phyloP scores from a whole-genome alignment of 345 rosid genomes.

The Citrus trifoliata region DNA sequence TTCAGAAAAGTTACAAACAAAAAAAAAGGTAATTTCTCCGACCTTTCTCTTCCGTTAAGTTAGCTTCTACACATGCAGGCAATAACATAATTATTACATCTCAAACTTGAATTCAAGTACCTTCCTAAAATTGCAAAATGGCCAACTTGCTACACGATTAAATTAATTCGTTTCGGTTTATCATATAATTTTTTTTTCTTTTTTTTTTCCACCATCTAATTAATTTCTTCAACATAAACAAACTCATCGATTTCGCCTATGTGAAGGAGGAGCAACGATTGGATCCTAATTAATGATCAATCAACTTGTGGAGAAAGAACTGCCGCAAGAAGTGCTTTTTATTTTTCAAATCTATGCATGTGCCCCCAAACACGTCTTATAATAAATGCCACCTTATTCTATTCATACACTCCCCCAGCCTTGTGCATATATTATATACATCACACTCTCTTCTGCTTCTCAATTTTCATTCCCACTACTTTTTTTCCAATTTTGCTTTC shows the following conservation, averaged over 20 bases:
- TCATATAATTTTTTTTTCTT: not conserved
- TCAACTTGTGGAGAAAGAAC: not conserved
- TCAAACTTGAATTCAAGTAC: too few species aligned
- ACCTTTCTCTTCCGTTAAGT: conserved; percentile 20
- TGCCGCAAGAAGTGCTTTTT: conserved; percentile 12
- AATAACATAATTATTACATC: not conserved
- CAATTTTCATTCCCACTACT: not conserved
- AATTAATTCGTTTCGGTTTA: not conserved
- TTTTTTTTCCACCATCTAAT: not conserved
- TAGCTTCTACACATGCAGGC: conserved; percentile 20
- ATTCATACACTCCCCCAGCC: not conserved
- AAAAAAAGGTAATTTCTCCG: not conserved
- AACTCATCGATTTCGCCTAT: not conserved
- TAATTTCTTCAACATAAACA: not conserved
- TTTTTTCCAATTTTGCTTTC: not conserved
- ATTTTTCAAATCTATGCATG: conserved; percentile 9
- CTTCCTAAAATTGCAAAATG: not conserved
- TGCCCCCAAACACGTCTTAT: not conserved
- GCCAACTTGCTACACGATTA: not conserved
- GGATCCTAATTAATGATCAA: conserved; percentile 7
- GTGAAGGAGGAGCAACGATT: conserved; percentile 10
- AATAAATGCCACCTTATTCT: not conserved
- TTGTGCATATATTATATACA: not conserved
- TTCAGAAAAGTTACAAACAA: not conserved
- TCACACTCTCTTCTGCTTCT: not conserved